Percentiles rank a stretch among this genome's conserved stretches.
Conservation (phyloP, 2,329 filamentous ascomycete species). For the Fusarium begoniae region DNA sequence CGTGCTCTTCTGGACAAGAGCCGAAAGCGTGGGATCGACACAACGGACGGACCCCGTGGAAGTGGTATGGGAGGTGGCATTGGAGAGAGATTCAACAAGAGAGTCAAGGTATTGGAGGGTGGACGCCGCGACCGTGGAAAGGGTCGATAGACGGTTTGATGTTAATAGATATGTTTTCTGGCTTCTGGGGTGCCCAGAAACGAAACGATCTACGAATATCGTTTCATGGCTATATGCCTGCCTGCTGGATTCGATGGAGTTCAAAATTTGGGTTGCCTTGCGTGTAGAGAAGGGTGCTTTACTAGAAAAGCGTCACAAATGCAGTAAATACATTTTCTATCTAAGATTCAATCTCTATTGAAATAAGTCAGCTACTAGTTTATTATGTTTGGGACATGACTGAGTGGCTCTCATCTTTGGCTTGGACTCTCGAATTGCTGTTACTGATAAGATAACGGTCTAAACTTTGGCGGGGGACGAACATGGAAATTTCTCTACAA, state of each 20-base stretch:
- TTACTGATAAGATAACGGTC: constrained; percentile 35
- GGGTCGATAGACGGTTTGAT: constrained; percentile 44
- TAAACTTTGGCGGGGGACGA: constrained; percentile 38
- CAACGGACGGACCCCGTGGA: constrained; percentile 72
- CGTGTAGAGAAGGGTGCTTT: background rate
- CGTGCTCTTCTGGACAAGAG: constrained; percentile 80
- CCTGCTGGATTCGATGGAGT: background rate
- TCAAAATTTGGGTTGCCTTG: background rate
- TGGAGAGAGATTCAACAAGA: constrained; percentile 80
- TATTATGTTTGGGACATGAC: too few species aligned
- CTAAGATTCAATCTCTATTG: background rate
- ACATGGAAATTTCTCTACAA: constrained; percentile 33
- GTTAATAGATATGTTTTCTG: constrained; percentile 17
- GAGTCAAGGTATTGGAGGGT: constrained; percentile 64
- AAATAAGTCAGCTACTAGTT: background rate
- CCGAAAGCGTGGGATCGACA: constrained; percentile 79
- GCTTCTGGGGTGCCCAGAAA: background rate
- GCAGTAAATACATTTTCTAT: background rate
- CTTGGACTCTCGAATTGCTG: background rate
- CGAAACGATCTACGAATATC: background rate
- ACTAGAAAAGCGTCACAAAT: background rate
- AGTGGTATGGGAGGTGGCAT: constrained; percentile 68
- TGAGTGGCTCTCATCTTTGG: background rate
- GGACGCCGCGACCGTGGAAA: constrained; percentile 58
- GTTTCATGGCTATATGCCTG: background rate